phyloP scores from a whole-genome alignment of 768 basidiomycete genomes.

The Phanerochaete sordida region DNA sequence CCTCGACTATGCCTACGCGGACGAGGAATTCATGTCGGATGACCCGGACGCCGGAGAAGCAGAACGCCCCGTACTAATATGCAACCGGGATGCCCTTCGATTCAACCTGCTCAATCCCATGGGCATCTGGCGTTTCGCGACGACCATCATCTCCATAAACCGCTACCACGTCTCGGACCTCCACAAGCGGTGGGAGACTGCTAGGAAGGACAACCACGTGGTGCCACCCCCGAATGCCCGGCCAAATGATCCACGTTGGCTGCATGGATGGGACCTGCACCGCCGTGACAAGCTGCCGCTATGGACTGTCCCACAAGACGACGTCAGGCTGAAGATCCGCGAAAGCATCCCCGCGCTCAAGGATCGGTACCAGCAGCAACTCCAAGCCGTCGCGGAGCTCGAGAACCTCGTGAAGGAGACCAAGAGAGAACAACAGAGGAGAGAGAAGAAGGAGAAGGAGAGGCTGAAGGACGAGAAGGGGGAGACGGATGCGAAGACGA shows the following conservation, averaged over 20 bases:
- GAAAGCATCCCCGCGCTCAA: no score
- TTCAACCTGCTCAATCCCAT: background rate
- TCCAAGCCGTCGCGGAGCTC: background rate
- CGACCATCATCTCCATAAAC: background rate
- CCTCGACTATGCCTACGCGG: background rate
- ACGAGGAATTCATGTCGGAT: background rate
- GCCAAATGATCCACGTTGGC: background rate
- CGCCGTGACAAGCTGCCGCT: background rate
- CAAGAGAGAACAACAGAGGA: background rate
- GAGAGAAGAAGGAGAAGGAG: background rate
- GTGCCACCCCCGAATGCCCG: background rate
- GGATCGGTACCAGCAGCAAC: background rate
- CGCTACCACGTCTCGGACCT: background rate
- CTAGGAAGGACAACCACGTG: background rate
- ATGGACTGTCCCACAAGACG: background rate
- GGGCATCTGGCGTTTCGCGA: background rate
- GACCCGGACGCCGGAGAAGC: background rate
- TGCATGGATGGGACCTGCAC: background rate
- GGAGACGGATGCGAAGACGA: no score
- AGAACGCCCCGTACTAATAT: background rate
- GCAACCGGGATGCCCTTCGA: background rate
- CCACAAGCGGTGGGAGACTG: background rate
- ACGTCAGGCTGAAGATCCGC: background rate
- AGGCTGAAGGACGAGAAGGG: no score
- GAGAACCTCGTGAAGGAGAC: no score